Evolutionary conservation across 345 rosid genomes (phyloP).

Genomic region (Euphorbia peplus): DNA sequence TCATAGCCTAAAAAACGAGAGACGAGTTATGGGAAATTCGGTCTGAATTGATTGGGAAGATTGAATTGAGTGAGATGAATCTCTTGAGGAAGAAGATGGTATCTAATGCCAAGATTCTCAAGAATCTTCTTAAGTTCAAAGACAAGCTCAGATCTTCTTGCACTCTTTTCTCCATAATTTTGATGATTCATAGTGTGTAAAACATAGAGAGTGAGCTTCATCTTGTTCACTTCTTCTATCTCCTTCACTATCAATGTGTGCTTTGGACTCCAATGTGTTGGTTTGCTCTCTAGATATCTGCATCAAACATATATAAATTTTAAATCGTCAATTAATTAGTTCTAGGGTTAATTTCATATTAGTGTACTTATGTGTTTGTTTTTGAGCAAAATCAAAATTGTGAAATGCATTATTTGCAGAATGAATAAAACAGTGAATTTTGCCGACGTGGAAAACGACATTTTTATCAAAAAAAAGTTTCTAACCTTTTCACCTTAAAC

Average conservation of each 20-base stretch:
- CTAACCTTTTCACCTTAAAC: no score
- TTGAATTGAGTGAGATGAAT: conserved; percentile 39
- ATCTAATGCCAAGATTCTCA: conserved; percentile 48
- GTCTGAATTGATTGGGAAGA: not conserved
- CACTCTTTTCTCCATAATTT: conserved; percentile 48
- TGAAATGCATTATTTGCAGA: no score
- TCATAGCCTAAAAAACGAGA: no score
- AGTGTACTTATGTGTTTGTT: no score
- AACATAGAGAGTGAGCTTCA: conserved; percentile 41
- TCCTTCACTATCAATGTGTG: conserved; percentile 43
- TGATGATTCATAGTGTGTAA: conserved; percentile 65
- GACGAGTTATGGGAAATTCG: not conserved
- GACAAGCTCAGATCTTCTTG: conserved; percentile 43
- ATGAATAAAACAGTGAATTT: no score
- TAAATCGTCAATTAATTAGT: no score
- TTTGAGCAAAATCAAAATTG: no score
- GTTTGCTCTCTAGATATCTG: conserved; percentile 61
- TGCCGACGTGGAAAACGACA: no score
- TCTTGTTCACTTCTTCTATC: conserved; percentile 49
- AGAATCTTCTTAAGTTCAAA: conserved; percentile 51
- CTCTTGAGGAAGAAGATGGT: conserved; percentile 53
- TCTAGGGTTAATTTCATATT: no score
- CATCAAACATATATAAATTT: no score
- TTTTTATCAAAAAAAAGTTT: no score
- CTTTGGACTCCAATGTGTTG: conserved; percentile 53